Percentiles rank a stretch among this genome's conserved stretches.
These are phyloP conservation scores for Fraxinus paxiana DNA, from an alignment of 305 asterid species.

Conservation along the genomic window DNA sequence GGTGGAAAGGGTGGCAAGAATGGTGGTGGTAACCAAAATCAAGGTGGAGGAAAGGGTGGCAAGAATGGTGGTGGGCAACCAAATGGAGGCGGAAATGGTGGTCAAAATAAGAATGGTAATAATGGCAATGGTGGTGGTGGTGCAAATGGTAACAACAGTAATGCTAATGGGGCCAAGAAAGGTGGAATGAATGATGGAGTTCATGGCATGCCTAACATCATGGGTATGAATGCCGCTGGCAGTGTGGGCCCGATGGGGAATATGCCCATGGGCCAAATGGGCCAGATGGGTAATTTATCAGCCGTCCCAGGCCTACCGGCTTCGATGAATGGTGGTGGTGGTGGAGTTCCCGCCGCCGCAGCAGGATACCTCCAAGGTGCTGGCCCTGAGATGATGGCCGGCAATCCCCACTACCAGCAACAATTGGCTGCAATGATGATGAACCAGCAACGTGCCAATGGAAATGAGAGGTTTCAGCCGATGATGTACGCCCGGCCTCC, in stretches of 20 bases:
- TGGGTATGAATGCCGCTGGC: conserved; percentile 41
- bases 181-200: conserved; percentile 55
- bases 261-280: conserved; percentile 30
- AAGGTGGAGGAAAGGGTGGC: conserved; percentile 35
- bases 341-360: not conserved
- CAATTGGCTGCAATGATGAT: conserved; percentile 65
- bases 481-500: conserved; percentile 73
- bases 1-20: conserved; percentile 30
- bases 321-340: not conserved
- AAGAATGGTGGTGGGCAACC: conserved; percentile 25
- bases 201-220: conserved; percentile 62
- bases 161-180: conserved; percentile 44
- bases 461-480: conserved; percentile 67
- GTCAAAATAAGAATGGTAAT: conserved; percentile 8
- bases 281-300: conserved; percentile 25
- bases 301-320: conserved; percentile 27
- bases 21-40: conserved; percentile 7
- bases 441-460: conserved; percentile 57
- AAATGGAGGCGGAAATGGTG: conserved; percentile 25
- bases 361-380: conserved; percentile 18
- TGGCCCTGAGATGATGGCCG: conserved; percentile 21
- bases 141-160: conserved; percentile 27
- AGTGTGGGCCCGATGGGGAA: conserved; percentile 39
- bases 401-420: conserved; percentile 48
- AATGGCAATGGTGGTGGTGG: not conserved